Conservation (phyloP, 495 filamentous ascomycete species). For the Penicillium atrosanguineum region DNA sequence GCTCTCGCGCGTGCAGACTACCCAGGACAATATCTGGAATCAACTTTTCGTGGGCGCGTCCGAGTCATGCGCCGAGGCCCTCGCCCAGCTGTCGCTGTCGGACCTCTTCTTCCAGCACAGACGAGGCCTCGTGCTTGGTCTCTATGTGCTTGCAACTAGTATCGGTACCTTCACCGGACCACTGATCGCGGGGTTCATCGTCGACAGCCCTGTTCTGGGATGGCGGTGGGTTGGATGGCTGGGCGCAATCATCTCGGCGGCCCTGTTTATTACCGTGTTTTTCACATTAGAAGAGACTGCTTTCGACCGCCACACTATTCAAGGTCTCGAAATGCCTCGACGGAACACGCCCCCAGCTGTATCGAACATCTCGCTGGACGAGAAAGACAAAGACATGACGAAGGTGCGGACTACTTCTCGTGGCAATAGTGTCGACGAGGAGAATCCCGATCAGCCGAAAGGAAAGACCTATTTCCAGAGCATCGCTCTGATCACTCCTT, state of each 20-base stretch:
- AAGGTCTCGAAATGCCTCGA: constrained; percentile 6
- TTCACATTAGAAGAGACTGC: constrained; percentile 27
- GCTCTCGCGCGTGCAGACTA: constrained; percentile 15
- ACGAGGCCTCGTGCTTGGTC: constrained; percentile 22
- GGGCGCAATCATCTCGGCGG: constrained; percentile 27
- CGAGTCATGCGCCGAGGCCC: constrained; percentile 28
- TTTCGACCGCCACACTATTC: constrained; percentile 23
- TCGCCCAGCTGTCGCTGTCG: constrained; percentile 26
- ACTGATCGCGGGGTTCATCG: constrained; percentile 27
- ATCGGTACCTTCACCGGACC: constrained; percentile 34
- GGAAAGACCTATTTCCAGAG: constrained; percentile 26
- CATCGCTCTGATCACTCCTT: constrained; percentile 29
- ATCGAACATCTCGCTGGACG: not conserved
- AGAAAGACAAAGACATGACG: constrained; percentile 1
- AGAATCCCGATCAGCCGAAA: constrained; percentile 12
- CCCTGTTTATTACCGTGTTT: constrained; percentile 19
- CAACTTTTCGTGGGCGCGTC: constrained; percentile 29
- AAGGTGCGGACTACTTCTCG: not conserved
- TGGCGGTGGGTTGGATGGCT: constrained; percentile 36
- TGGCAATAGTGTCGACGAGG: constrained; percentile 4
- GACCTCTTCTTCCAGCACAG: constrained; percentile 29
- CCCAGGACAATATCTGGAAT: constrained; percentile 26
- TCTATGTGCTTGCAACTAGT: constrained; percentile 30
- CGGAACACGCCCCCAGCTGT: not conserved
- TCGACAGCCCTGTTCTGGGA: constrained; percentile 13